Percentiles rank a stretch among this genome's conserved stretches.
phyloP scores from a whole-genome alignment of 2,329 filamentous ascomycete genomes.

The Cercospora janseana region DNA sequence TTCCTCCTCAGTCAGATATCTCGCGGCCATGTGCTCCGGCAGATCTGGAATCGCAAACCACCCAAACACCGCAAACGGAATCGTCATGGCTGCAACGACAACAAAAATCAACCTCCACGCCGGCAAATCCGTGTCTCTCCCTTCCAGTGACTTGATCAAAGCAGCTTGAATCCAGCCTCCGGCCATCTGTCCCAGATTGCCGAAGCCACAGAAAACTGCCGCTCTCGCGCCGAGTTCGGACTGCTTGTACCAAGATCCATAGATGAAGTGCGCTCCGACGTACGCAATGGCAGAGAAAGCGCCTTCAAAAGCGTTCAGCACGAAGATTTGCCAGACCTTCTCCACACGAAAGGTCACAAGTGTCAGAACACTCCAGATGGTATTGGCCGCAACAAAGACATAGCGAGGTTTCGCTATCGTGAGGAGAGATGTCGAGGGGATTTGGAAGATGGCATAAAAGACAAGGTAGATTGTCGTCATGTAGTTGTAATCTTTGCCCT shows the following conservation, averaged over 20 bases:
- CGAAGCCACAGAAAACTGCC: conserved; percentile 46
- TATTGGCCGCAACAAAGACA: conserved; percentile 46
- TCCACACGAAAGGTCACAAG: conserved; percentile 46
- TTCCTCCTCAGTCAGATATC: conserved; percentile 41
- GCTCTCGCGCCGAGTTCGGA: conserved; percentile 45
- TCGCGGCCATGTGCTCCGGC: conserved; percentile 44
- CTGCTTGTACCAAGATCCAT: conserved; percentile 48
- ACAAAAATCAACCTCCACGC: conserved; percentile 49
- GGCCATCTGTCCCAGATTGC: conserved; percentile 47
- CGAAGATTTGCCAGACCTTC: conserved; percentile 46
- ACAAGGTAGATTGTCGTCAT: conserved; percentile 36
- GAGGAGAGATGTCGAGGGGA: conserved; percentile 46
- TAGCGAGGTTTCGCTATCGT: conserved; percentile 43
- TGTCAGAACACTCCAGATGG: conserved; percentile 47
- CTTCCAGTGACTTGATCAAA: conserved; percentile 40
- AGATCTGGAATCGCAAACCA: conserved; percentile 49
- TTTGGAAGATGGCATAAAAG: conserved; percentile 47
- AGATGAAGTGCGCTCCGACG: conserved; percentile 47
- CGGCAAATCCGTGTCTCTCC: conserved; percentile 37
- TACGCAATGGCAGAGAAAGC: conserved; percentile 46
- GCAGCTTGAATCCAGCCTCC: conserved; percentile 49
- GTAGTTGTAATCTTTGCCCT: conserved; percentile 26
- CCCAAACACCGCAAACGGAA: conserved; percentile 45
- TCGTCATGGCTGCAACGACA: conserved; percentile 45
- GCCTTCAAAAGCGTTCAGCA: conserved; percentile 48